Conservation (phyloP, 805 yeast genomes). For the Starmerella asiatica region DNA sequence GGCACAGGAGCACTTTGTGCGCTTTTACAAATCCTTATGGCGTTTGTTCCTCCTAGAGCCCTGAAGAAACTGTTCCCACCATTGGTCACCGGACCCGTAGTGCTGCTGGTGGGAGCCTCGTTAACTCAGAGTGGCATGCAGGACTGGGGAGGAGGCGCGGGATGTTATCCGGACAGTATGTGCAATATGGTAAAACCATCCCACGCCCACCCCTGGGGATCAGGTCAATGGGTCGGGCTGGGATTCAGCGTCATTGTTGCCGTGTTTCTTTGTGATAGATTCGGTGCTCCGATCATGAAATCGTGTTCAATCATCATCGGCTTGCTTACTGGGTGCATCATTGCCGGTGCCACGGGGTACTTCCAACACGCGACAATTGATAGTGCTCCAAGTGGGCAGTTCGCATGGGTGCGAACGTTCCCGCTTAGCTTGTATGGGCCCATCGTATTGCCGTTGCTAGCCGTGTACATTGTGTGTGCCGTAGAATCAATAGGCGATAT, state of each 20-base stretch:
- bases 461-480: conserved; percentile 67
- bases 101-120: conserved; percentile 62
- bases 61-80: conserved; percentile 75
- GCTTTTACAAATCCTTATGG: conserved; percentile 53
- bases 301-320: conserved; percentile 87
- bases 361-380: conserved; percentile 46
- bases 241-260: conserved; percentile 71
- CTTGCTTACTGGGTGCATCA: conserved; percentile 74
- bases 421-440: conserved; percentile 68
- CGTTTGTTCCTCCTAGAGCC: conserved; percentile 62
- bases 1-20: conserved; percentile 74
- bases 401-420: conserved; percentile 81
- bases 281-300: conserved; percentile 90
- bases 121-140: conserved; percentile 60
- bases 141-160: conserved; percentile 83
- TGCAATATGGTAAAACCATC: conserved; percentile 39
- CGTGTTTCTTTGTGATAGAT: conserved; percentile 64
- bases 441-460: conserved; percentile 69
- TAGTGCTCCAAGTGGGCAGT: conserved; percentile 68
- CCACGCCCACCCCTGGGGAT: conserved; percentile 61
- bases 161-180: conserved; percentile 26
- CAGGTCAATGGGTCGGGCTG: conserved; percentile 73
- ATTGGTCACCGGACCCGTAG: conserved; percentile 87
- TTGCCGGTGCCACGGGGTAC: conserved; percentile 83
- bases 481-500: conserved; percentile 94